phyloP scores from a whole-genome alignment of 768 basidiomycete species.

The Pisolithus microcarpus region DNA sequence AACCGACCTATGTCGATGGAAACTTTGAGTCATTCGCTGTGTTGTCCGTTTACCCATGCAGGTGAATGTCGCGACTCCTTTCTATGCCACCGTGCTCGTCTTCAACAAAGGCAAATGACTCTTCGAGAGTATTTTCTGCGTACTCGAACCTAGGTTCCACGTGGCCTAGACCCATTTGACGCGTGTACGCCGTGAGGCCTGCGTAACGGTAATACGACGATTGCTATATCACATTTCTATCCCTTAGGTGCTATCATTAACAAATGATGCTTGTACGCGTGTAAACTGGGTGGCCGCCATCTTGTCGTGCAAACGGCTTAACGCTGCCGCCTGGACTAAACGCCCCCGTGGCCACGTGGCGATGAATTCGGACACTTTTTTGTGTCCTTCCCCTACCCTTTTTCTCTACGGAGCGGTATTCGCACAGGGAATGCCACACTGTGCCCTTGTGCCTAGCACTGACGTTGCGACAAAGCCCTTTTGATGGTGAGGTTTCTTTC shows the following conservation, averaged over 20 bases:
- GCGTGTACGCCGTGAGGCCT: constrained; percentile 25
- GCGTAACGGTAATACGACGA: constrained; percentile 18
- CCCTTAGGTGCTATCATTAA: constrained; percentile 16
- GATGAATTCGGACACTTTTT: neutral
- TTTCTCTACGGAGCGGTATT: no score
- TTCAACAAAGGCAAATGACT: neutral
- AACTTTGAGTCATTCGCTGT: no score
- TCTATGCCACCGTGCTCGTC: no score
- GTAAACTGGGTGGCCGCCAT: constrained; percentile 11
- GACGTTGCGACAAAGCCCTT: no score
- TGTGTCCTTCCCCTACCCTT: neutral
- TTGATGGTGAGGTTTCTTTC: no score
- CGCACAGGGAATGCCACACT: no score
- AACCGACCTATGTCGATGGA: neutral
- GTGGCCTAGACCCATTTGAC: constrained; percentile 13
- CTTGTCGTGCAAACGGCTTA: neutral
- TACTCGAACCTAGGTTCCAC: constrained; percentile 2
- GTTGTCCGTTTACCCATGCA: no score
- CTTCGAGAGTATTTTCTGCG: neutral
- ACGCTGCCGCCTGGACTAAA: constrained; percentile 1
- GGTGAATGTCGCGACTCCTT: neutral
- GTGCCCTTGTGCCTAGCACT: no score
- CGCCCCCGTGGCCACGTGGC: neutral
- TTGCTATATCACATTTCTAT: constrained; percentile 18
- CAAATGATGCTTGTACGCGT: constrained; percentile 11